These are phyloP conservation scores for Setaria italica DNA, from an alignment of 202 grass and related monocot species.

Conservation along the genomic window DNA sequence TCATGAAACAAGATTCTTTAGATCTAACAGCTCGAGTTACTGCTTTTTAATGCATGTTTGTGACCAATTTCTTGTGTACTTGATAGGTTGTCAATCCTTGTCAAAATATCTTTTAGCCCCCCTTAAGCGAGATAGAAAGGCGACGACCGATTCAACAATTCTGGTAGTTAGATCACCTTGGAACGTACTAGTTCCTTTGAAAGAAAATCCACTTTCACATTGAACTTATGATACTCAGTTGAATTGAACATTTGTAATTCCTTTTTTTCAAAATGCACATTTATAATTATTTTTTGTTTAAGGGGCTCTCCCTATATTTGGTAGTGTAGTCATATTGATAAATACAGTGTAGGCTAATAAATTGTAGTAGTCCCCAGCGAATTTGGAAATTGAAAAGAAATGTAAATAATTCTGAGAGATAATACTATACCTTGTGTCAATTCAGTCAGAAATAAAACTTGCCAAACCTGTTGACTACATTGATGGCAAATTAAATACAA, in stretches of 20 bases:
- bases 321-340: not conserved
- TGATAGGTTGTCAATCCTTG: not conserved
- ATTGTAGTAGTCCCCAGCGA: not conserved
- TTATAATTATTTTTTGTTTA: not conserved
- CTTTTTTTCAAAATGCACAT: not conserved
- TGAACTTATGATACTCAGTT: not conserved
- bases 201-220: not conserved
- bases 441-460: not conserved
- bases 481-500: not conserved
- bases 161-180: not conserved
- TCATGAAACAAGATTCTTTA: not conserved
- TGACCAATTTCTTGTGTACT: not conserved
- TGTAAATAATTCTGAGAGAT: not conserved
- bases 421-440: not conserved
- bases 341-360: not conserved
- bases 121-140: not conserved
- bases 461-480: not conserved
- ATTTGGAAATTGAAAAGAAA: not conserved
- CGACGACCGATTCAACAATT: not conserved
- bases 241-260: no score
- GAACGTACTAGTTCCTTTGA: not conserved
- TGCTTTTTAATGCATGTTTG: not conserved
- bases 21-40: constrained; percentile 1
- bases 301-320: not conserved
- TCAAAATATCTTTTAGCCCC: not conserved